These are phyloP conservation scores for Claviceps africana DNA, from an alignment of 2,329 filamentous ascomycete genomes.

Conservation along the genomic window DNA sequence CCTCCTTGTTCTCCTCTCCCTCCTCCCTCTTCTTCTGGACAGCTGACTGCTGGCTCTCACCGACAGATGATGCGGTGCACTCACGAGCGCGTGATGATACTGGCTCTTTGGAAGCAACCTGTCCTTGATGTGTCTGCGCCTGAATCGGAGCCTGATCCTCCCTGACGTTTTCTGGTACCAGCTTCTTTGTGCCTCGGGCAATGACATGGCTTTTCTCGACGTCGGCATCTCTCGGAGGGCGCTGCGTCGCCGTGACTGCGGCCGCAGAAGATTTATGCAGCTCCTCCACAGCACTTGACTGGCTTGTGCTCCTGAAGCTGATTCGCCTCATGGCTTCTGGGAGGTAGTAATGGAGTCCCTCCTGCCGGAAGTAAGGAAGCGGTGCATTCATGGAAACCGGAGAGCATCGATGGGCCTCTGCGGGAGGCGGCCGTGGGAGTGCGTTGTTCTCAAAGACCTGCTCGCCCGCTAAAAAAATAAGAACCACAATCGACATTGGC, in stretches of 20 bases:
- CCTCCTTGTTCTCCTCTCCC: background rate
- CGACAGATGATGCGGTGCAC: background rate
- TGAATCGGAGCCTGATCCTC: no score
- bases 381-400: constrained; percentile 9
- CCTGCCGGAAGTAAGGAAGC: constrained; percentile 9
- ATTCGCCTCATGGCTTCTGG: constrained; percentile 1
- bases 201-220: background rate
- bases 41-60: background rate
- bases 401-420: constrained; percentile 8
- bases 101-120: background rate
- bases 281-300: constrained; percentile 8
- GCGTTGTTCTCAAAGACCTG: constrained; percentile 14
- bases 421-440: constrained; percentile 15
- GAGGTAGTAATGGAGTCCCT: constrained; percentile 16
- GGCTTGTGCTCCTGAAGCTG: background rate
- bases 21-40: background rate
- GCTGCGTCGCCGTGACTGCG: constrained; percentile 7
- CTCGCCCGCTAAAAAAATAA: constrained; percentile 15
- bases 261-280: constrained; percentile 16
- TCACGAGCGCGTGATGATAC: background rate
- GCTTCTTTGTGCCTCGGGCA: background rate
- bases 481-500: background rate
- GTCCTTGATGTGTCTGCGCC: background rate
- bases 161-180: background rate
- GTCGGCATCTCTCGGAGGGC: background rate